Base-by-base conservation (phyloP, 2,329 filamentous ascomycete genomes). In the Colletotrichum spinosum region DNA sequence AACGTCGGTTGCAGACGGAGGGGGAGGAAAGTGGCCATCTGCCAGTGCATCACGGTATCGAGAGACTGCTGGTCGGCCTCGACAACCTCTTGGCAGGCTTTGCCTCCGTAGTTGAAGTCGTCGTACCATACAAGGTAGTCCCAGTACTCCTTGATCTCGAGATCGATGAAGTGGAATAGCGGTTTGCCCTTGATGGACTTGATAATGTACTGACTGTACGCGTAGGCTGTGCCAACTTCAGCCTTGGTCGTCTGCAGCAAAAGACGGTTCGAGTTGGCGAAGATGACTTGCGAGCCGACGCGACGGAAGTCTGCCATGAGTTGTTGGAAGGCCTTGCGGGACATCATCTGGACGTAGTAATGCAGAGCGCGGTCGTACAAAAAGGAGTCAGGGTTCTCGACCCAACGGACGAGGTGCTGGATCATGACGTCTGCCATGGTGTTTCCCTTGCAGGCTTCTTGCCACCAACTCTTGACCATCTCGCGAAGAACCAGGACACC, bases 81-180 rank as follows among this genome's bases (percentile, higher is more conserved):
- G 8, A 91, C 84, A 4, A 97, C 92, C 72, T 96, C 88, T 54
- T 90, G 88, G 70, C 93, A 97, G 4, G 92, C 96, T 73, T 97
- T 97, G 67, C 96, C 96, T 60, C 96, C 97, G 73, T 98, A 98
- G 81, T 99, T 99, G 84, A 95, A 97, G 78, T 97, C 93, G 71
- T 99, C 96, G 71, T 98, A 98, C 96, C 96, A 99, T 4, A 97
- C 90, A 0, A 99, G 88, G 73, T 97, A 98, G 77, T 99, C 96
- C 96, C 96, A 99, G 78, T 97, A 99, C 76, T 99, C 96, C 70
- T 95, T 97, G 77, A 99, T 96, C 72, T 97, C 93, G 3, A 99
- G 84, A 72, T 99, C 96, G 68, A 99, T 89, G 75, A 99, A 99
- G 77, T 97, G 93, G 80, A 99, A 99, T 0, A 97, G 86, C 0